Evolutionary conservation across 75 land plant species (phyloP), one percentile per base, ranked within the genome.

Genomic region (Pinus taeda): DNA sequence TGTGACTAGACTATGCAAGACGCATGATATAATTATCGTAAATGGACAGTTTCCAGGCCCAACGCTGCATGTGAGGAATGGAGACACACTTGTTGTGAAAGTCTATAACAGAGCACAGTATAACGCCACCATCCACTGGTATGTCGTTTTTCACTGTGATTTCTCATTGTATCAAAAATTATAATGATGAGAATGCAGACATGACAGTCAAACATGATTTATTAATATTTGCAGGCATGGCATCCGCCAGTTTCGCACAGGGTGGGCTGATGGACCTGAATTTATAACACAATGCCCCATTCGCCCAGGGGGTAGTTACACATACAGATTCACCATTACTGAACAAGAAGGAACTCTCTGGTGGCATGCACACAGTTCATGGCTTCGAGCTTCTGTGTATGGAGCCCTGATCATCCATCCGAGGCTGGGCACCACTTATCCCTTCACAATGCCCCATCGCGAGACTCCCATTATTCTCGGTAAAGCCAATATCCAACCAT

Each of bases 31-130:
- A 17, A 53, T 77, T 5, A 60, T 66, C 0, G 83, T 82, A 33
- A 82, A 82, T 37, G 83, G 83, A 26, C 42, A 71, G n/a, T 78
- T 69, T 37, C 83, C 83, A 15, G 83, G 83, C 9, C 83, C 83
- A 29, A 79, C 82, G 59, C n/a, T 82, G 63, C 61, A 80, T 72
- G 82, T 79, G 6, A 79, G 60, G 11, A 59, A 82, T 59, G 83
- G 83, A 49, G 83, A 82, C 66, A 67, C 64, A 3, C 76, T 82
- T 15, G 7, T 72, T 45, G 58, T 82, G 29, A 73, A 79, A 24
- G 83, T 82, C 53, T 29, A 26, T 63, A 82, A 82, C 76, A 57
- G 74, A 49, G 83, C 63, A 15, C 57, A 30, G 14, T 80, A 80
- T 24, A 60, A 71, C 20, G 60, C 74, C 57, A 79, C 82, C 18